These are phyloP conservation scores for Amyloporia xantha DNA, from an alignment of 768 basidiomycete genomes.

Conservation along the genomic window DNA sequence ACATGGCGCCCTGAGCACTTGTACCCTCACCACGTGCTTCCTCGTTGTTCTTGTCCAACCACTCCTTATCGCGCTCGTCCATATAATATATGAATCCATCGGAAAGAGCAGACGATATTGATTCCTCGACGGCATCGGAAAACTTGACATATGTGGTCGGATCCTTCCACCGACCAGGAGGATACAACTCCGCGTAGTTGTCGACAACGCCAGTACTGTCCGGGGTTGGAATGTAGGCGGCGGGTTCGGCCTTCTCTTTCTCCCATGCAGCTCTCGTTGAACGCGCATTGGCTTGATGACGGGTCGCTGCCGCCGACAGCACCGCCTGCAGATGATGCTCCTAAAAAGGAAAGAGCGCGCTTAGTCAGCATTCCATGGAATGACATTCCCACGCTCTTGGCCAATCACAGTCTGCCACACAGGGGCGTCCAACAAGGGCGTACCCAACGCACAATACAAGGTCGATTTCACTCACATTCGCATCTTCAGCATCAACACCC, in stretches of 20 bases:
- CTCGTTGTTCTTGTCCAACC: conserved; percentile 90
- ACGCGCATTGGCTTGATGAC: conserved; percentile 33
- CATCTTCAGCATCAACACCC: conserved; percentile 89
- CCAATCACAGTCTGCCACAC: conserved; percentile 46
- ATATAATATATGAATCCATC: conserved; percentile 85
- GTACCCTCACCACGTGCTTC: conserved; percentile 82
- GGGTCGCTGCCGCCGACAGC: conserved; percentile 46
- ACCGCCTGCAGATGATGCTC: conserved; percentile 56
- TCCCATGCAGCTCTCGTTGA: conserved; percentile 31
- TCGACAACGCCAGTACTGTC: conserved; percentile 77
- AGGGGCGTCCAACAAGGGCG: conserved; percentile 36
- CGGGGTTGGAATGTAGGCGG: conserved; percentile 87
- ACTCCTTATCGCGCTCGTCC: conserved; percentile 94
- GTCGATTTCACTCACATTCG: conserved; percentile 63
- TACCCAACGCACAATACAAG: conserved; percentile 27
- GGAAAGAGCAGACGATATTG: conserved; percentile 48
- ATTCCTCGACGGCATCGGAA: conserved; percentile 83
- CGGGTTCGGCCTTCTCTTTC: conserved; percentile 36
- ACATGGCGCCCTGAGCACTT: conserved; percentile 65
- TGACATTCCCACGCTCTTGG: conserved; percentile 33
- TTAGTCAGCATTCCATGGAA: conserved; percentile 53
- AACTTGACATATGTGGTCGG: conserved; percentile 72
- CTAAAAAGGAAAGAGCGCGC: conserved; percentile 27
- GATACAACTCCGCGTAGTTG: conserved; percentile 76
- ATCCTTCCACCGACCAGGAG: conserved; percentile 63